These are phyloP conservation scores for Westerdykella ornata DNA, from an alignment of 2,329 filamentous ascomycete species.

Conservation along the genomic window DNA sequence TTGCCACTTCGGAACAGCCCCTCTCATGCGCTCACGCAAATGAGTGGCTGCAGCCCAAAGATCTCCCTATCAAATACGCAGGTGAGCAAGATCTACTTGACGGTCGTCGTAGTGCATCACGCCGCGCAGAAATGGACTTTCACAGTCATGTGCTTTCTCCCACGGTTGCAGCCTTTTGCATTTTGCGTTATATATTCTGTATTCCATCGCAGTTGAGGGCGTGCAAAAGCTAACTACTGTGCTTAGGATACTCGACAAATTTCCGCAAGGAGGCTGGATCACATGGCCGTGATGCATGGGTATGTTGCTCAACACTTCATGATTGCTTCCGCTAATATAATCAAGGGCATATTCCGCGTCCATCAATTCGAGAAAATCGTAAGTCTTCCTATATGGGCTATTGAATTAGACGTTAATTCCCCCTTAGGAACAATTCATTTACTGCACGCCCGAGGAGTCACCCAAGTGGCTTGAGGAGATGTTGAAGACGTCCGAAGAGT, in stretches of 20 bases:
- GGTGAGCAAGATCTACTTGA: too few species aligned
- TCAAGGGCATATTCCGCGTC: conserved; percentile 94
- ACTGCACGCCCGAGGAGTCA: conserved; percentile 60
- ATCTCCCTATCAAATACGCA: conserved; percentile 80
- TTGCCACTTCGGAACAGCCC: conserved; percentile 76
- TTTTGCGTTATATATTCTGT: too few species aligned
- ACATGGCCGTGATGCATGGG: conserved; percentile 90
- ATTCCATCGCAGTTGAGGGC: too few species aligned
- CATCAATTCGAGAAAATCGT: conserved; percentile 84
- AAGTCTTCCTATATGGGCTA: too few species aligned
- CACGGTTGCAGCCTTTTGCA: too few species aligned
- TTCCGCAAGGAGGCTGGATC: conserved; percentile 93
- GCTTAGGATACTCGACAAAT: conserved; percentile 75
- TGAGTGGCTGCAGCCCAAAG: conserved; percentile 80
- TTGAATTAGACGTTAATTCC: too few species aligned
- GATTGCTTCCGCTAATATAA: too few species aligned
- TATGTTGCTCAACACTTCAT: too few species aligned
- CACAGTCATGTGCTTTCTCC: too few species aligned
- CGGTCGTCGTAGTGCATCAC: too few species aligned
- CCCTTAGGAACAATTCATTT: conserved; percentile 39
- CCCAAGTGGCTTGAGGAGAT: conserved; percentile 54
- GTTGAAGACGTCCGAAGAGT: conserved; percentile 85
- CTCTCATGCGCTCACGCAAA: conserved; percentile 87
- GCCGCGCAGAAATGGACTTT: too few species aligned
- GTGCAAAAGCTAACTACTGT: too few species aligned